Percentiles rank a stretch among this genome's conserved stretches.
Conservation (phyloP, 1,139 yeast species). For the Taphrina pruni region DNA sequence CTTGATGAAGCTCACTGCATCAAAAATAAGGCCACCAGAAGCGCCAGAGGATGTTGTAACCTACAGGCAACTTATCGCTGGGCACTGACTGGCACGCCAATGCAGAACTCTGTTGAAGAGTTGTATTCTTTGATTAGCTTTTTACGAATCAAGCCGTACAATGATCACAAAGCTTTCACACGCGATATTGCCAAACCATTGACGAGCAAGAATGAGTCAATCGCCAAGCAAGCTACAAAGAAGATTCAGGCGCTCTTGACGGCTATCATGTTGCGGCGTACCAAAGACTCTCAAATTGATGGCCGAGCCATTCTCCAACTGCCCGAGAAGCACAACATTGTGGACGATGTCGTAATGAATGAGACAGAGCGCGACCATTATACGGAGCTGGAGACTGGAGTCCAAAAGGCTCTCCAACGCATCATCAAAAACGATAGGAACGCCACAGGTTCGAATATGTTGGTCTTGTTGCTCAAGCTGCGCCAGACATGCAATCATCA, state of each 20-base stretch:
- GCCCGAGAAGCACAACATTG: conserved; percentile 78
- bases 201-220: conserved; percentile 51
- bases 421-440: conserved; percentile 54
- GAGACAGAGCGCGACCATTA: conserved; percentile 91
- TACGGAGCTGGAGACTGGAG: conserved; percentile 80
- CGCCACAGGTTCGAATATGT: conserved; percentile 45
- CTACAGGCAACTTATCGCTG: conserved; percentile 65
- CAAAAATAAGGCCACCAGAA: conserved; percentile 76
- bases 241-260: conserved; percentile 75
- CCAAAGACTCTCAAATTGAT: conserved; percentile 61
- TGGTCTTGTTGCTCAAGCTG: conserved; percentile 75
- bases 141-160: conserved; percentile 63
- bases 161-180: conserved; percentile 61
- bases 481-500: conserved; percentile 92
- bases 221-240: conserved; percentile 56
- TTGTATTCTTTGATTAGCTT: conserved; percentile 77
- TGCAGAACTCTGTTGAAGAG: conserved; percentile 85
- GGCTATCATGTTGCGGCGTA: conserved; percentile 79
- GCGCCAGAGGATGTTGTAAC: conserved; percentile 76
- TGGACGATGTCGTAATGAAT: conserved; percentile 74
- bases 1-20: conserved; percentile 93
- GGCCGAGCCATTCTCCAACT: conserved; percentile 66
- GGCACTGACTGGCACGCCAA: conserved; percentile 93
- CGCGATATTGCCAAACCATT: conserved; percentile 67
- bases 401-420: conserved; percentile 71